These are phyloP conservation scores for Hebeloma cylindrosporum DNA, from an alignment of 768 basidiomycete species.

Conservation along the genomic window DNA sequence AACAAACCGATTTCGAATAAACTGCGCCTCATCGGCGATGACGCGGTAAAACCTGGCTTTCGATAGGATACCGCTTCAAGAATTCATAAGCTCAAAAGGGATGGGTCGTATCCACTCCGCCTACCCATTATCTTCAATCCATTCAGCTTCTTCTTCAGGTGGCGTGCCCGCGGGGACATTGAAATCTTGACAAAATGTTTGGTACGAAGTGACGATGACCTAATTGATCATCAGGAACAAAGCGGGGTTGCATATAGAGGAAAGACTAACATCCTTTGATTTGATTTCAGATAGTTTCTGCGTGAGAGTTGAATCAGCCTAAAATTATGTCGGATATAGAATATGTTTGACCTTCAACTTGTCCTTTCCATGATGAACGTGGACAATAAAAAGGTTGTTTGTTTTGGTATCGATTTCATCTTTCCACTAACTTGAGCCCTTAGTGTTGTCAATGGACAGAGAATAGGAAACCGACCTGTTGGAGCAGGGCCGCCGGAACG, in stretches of 20 bases:
- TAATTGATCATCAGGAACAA: conserved; percentile 23
- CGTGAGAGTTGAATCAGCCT: not conserved
- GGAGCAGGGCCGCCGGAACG: conserved; percentile 72
- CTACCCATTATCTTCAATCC: conserved; percentile 51
- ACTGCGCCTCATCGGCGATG: conserved; percentile 79
- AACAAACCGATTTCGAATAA: conserved; percentile 61
- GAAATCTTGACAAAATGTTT: conserved; percentile 65
- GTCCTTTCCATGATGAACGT: conserved; percentile 71
- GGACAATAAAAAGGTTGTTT: conserved; percentile 57
- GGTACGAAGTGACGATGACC: conserved; percentile 78
- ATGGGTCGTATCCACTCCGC: conserved; percentile 1
- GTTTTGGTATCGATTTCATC: conserved; percentile 72
- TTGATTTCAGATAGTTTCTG: conserved; percentile 48
- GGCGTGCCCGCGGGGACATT: conserved; percentile 48
- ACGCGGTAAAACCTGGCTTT: conserved; percentile 65
- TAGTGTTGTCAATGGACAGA: not conserved
- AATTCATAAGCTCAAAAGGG: not conserved
- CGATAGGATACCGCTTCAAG: conserved; percentile 57
- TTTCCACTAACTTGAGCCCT: conserved; percentile 51
- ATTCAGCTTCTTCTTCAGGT: conserved; percentile 46
- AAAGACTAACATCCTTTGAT: conserved; percentile 47
- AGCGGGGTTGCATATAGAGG: not conserved
- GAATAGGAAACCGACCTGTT: conserved; percentile 46
- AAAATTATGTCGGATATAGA: not conserved
- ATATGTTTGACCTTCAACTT: conserved; percentile 49